Base-by-base conservation (phyloP, 2,329 filamentous ascomycete species). In the Aspergillus fumigatus region DNA sequence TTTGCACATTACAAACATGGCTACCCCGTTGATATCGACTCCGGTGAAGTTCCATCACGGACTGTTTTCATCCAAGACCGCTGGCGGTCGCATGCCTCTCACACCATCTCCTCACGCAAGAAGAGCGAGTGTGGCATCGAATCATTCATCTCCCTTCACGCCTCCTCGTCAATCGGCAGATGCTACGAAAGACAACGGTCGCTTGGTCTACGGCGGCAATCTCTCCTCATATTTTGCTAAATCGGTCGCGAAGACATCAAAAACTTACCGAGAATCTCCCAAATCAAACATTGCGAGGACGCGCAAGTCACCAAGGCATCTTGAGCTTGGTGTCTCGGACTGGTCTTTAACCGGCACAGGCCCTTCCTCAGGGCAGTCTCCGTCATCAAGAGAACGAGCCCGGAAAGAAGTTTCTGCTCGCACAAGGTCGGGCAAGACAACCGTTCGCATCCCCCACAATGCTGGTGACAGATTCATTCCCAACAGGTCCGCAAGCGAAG, bases 31-130 rank as follows among this genome's bases (percentile, higher is more conserved):
- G 72, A 86, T 97, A 76, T 89, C 91, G 69, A 97, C 94, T 59
- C 94, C 94, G 59, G 82, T 94, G 73, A 97, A 97, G 84, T 94
- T 90, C 83, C 93, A 96, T 77, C 87, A 89, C 78, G 91, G 92
- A 58, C 84, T 97, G 69, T 97, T 97, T 81, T 92, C 88, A 65
- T 86, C 90, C 66, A 92, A 92, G 74, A 94, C 92, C 73, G 94
- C 92, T 75, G 92, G 93, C 78, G 92, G 92, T 73, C 90, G 94
- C 61, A 92, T 96, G 82, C 92, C 94, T 67, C 80, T 99, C 72
- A 97, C 93, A 3, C 93, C 94, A 32, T 97, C 93, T 56, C 94
- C 94, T 57, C 85, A 87, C 65, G 78, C 81, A 61, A 84, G 86
- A 62, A 79, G 80, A 35, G 76, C 79, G 32, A 80, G 73, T 55